Percentiles rank a stretch among this genome's conserved stretches.
Conservation (phyloP, 1,284 basidiomycete genomes). For the Puccinia coronata region DNA sequence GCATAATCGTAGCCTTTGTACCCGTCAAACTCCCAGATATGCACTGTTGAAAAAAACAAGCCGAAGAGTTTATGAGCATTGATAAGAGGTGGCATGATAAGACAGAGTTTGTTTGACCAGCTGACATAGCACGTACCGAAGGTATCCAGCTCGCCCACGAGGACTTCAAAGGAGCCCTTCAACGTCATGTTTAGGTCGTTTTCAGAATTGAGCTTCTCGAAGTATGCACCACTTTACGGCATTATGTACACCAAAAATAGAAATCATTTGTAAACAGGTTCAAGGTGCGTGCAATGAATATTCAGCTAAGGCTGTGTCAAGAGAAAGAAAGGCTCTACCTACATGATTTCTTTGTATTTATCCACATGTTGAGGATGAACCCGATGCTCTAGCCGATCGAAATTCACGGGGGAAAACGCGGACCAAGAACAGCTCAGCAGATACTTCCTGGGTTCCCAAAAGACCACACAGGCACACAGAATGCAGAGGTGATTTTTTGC, state of each 20-base stretch:
- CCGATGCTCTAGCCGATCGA: slow-evolving; percentile 17
- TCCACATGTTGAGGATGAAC: slow-evolving; percentile 46
- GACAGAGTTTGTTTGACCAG: not conserved
- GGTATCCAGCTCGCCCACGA: slow-evolving; percentile 47
- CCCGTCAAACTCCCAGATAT: slow-evolving; percentile 46
- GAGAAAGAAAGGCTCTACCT: not conserved
- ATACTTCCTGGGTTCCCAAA: not conserved
- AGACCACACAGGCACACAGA: not conserved
- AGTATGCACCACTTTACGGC: slow-evolving; percentile 25
- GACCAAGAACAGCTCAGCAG: not conserved
- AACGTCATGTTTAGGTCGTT: slow-evolving; percentile 42
- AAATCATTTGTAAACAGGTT: not conserved
- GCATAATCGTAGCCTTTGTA: slow-evolving; percentile 46
- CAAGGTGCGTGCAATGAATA: not conserved
- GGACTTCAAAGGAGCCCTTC: slow-evolving; percentile 44
- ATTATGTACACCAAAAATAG: not conserved
- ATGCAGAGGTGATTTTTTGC: not conserved
- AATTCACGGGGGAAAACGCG: not conserved
- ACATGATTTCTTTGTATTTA: slow-evolving; percentile 44
- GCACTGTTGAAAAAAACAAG: slow-evolving; percentile 3
- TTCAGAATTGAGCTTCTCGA: slow-evolving; percentile 31
- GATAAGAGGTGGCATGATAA: not conserved
- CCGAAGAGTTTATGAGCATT: not conserved
- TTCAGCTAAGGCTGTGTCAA: not conserved
- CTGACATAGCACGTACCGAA: slow-evolving; percentile 23